These are phyloP conservation scores for Powellomyces hirtus DNA, from an alignment of 192 early-diverging fungal genomes.

Conservation along the genomic window DNA sequence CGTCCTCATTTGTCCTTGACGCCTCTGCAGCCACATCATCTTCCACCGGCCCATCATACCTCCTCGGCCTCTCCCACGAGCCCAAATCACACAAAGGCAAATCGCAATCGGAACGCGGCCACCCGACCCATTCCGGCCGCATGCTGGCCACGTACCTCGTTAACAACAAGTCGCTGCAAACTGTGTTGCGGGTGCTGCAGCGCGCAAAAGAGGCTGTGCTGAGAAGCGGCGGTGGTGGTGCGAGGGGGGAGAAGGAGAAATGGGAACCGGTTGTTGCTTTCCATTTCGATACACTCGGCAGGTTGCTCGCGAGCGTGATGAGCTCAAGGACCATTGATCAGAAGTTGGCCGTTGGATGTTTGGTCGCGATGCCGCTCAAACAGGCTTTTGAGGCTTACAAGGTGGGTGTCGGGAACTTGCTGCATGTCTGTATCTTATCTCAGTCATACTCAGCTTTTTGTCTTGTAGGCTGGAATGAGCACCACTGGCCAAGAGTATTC, in stretches of 20 bases:
- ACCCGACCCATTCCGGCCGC: slow-evolving; percentile 34
- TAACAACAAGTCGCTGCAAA: slow-evolving; percentile 31
- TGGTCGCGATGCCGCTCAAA: slow-evolving; percentile 36
- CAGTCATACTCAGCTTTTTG: neutral
- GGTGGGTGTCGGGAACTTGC: slow-evolving; percentile 3
- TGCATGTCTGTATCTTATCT: neutral
- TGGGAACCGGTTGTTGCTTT: slow-evolving; percentile 13
- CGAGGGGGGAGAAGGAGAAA: neutral
- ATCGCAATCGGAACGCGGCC: slow-evolving; percentile 1
- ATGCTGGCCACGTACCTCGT: slow-evolving; percentile 32
- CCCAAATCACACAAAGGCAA: slow-evolving; percentile 21
- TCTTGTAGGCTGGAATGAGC: slow-evolving; percentile 32
- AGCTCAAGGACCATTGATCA: slow-evolving; percentile 41
- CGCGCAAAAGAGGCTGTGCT: slow-evolving; percentile 31
- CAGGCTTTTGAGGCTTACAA: slow-evolving; percentile 39
- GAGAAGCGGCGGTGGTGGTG: slow-evolving; percentile 7
- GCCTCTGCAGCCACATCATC: slow-evolving; percentile 1
- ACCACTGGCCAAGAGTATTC: slow-evolving; percentile 41
- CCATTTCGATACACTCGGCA: slow-evolving; percentile 1
- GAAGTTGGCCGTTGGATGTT: slow-evolving; percentile 39
- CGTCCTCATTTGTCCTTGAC: slow-evolving; percentile 35
- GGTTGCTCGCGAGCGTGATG: slow-evolving; percentile 30
- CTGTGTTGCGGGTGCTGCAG: slow-evolving; percentile 35
- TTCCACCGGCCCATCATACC: neutral
- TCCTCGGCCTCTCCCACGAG: neutral